Evolutionary conservation across 2,329 filamentous ascomycete genomes (phyloP), one percentile per base, ranked within the genome.

Genomic region (Ophiocordyceps australis): DNA sequence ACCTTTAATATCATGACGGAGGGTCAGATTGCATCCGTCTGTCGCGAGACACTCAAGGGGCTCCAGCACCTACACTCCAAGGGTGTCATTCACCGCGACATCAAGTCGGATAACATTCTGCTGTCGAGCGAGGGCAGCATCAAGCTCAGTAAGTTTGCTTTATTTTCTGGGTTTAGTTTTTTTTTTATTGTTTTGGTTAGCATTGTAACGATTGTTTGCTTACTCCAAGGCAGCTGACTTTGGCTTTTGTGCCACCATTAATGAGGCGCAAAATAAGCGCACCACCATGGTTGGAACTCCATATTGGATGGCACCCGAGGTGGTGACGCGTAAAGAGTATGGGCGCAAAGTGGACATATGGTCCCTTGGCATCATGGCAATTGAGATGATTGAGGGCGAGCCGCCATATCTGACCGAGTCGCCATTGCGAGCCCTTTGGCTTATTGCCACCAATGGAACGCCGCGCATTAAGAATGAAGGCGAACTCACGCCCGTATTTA

Each of bases 1-100:
- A 98, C 89, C 4, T 95, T 92, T 55, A 95, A 95, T 54, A 92
- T 95, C 44, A 95, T 98, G 89, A 86, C 78, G 7, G 89, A 98
- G 50, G 82, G 81, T 3, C 89, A 95, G 54, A 95, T 98, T 43
- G 85, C 89, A 8, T 82, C 85, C 3, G 86, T 98, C 13, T 95
- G 86, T 54, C 66, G 82, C 41, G 89, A 98, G 64, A 92, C 83
- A 14, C 58, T 95, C 22, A 77, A 79, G 49, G 89, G 89, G 5
- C 56, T 98, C 39, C 85, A 95, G 45, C 89, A 95, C 51, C 57
- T 98, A 28, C 89, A 98, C 47, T 94, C 85, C 10, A 95, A 95
- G 54, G 85, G 85, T 29, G 89, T 98, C 21, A 98, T 98, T 35
- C 89, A 98, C 52, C 76, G 89, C 42, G 89, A 98, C 45, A 98